These are phyloP conservation scores for Bifiguratus adelaidae DNA, from an alignment of 192 early-diverging fungal species.

Conservation along the genomic window DNA sequence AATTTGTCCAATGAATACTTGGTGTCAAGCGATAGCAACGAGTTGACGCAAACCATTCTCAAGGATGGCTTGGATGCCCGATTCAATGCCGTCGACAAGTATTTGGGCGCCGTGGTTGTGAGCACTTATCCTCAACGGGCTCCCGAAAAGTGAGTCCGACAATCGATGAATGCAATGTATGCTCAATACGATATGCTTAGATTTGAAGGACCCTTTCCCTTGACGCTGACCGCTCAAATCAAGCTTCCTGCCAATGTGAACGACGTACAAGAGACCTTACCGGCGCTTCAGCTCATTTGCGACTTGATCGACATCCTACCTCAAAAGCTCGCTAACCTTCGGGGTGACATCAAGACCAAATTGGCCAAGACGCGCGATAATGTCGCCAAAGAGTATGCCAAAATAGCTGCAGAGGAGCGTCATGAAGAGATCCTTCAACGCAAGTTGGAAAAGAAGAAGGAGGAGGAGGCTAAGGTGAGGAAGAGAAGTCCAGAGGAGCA, in stretches of 20 bases:
- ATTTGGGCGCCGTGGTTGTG: conserved; percentile 15
- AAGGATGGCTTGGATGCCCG: conserved; percentile 5
- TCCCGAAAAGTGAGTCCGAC: conserved; percentile 9
- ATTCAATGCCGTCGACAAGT: background rate
- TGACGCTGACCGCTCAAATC: background rate
- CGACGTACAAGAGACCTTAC: conserved; percentile 7
- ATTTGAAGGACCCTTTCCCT: conserved; percentile 4
- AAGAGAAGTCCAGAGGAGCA: conserved; percentile 70
- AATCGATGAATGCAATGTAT: background rate
- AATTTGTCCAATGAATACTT: conserved; percentile 5
- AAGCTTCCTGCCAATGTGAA: conserved; percentile 12
- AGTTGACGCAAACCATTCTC: conserved; percentile 15
- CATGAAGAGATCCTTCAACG: conserved; percentile 59
- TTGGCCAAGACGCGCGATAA: conserved; percentile 52
- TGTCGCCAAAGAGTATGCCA: conserved; percentile 49
- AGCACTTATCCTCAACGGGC: conserved; percentile 12
- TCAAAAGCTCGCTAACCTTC: conserved; percentile 10
- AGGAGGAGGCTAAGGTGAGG: conserved; percentile 47
- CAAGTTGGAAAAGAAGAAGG: conserved; percentile 55
- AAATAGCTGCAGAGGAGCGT: conserved; percentile 49
- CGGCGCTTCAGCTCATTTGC: conserved; percentile 10
- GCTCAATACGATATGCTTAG: background rate
- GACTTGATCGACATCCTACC: conserved; percentile 12
- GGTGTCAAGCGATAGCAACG: conserved; percentile 14
- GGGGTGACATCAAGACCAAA: conserved; percentile 35